phyloP scores from a whole-genome alignment of 345 rosid species.

The Sisymbrium altissimum region DNA sequence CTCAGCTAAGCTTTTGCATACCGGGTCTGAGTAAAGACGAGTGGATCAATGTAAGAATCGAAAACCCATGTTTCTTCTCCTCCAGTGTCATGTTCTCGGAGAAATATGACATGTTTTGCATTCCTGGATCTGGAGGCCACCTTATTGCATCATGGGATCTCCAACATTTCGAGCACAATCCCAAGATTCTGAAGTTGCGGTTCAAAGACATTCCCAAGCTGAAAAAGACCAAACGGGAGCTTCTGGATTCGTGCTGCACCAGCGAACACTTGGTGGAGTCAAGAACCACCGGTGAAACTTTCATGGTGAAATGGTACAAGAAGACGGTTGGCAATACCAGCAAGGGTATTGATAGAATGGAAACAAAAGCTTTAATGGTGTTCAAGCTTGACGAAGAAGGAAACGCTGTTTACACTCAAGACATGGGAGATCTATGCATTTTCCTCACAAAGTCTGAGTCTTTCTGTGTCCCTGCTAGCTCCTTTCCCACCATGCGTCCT shows the following conservation, averaged over 20 bases:
- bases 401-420: too few relatives aligned
- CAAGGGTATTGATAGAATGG: too few relatives aligned
- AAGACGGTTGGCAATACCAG: too few relatives aligned
- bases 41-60: neutral
- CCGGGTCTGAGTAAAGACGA: neutral
- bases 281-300: neutral
- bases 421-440: too few relatives aligned
- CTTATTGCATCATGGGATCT: neutral
- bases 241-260: neutral
- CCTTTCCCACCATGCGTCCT: too few relatives aligned
- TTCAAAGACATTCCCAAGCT: neutral
- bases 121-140: neutral
- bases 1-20: neutral
- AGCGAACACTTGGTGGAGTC: constrained; percentile 5
- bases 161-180: neutral
- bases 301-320: too few relatives aligned
- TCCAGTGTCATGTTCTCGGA: neutral
- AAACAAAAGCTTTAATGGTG: too few relatives aligned
- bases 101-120: neutral
- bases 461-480: too few relatives aligned
- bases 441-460: too few relatives aligned
- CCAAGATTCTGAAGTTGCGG: neutral
- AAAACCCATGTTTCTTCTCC: neutral
- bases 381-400: too few relatives aligned
- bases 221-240: neutral